These are phyloP conservation scores for Cardamine resedifolia DNA, from an alignment of 345 rosid genomes.

Conservation along the genomic window DNA sequence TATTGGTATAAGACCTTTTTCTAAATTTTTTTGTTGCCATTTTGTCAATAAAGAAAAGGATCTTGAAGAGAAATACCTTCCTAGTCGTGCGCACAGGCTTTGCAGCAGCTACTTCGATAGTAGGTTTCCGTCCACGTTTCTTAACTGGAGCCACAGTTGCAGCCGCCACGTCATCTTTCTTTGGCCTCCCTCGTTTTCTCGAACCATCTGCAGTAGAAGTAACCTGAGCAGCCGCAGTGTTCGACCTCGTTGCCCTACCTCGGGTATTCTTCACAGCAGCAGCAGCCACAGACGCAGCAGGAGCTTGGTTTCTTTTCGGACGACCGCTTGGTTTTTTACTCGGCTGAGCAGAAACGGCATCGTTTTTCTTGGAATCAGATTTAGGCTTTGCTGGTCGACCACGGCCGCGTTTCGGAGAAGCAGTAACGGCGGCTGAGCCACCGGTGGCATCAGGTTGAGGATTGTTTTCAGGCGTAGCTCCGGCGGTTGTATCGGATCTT, in stretches of 20 bases:
- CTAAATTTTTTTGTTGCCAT: neutral
- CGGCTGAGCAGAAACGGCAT: conserved; percentile 8
- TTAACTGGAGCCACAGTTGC: conserved; percentile 32
- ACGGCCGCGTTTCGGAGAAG: conserved; percentile 54
- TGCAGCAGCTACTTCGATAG: conserved; percentile 24
- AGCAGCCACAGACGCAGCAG: conserved; percentile 15
- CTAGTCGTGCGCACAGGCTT: conserved; percentile 55
- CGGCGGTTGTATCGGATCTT: conserved; percentile 22
- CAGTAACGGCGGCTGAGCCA: conserved; percentile 8
- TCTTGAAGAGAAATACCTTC: conserved; percentile 47
- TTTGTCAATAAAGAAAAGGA: neutral
- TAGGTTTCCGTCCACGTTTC: conserved; percentile 55
- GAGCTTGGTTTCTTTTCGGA: conserved; percentile 37
- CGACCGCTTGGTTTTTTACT: conserved; percentile 40
- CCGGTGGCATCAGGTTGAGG: conserved; percentile 14
- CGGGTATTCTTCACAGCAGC: conserved; percentile 17
- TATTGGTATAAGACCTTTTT: neutral
- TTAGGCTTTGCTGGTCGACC: conserved; percentile 67
- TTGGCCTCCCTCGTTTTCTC: conserved; percentile 64
- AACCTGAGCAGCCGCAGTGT: conserved; percentile 1
- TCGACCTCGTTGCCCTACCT: conserved; percentile 33
- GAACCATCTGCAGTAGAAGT: neutral
- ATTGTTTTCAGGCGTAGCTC: neutral
- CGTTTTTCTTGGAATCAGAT: conserved; percentile 14
- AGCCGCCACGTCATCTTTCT: conserved; percentile 28